Evolutionary conservation across 2,329 filamentous ascomycete genomes (phyloP).

Genomic region (Colletotrichum gigasporum): DNA sequence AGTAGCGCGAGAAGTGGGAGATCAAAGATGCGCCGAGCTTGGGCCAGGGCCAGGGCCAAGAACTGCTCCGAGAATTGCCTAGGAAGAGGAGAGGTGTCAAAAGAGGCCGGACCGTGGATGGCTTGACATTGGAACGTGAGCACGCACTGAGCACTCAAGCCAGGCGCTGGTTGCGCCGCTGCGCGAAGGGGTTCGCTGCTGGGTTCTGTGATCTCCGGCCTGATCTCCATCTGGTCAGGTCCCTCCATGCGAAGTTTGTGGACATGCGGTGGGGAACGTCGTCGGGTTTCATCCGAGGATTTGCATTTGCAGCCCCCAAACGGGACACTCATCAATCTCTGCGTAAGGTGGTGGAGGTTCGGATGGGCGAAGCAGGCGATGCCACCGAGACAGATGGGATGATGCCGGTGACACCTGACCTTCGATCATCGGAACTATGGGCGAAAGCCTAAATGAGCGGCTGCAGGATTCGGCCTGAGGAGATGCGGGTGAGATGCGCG

Average conservation of each 20-base stretch:
- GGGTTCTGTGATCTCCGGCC: constrained; percentile 18
- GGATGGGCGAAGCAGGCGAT: constrained; percentile 9
- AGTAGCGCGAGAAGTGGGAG: background rate
- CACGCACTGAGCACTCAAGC: background rate
- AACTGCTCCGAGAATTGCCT: background rate
- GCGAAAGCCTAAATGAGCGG: background rate
- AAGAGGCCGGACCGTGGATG: too few relatives aligned
- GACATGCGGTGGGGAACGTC: background rate
- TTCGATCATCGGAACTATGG: background rate
- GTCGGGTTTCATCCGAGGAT: constrained; percentile 27
- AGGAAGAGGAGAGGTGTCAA: constrained; percentile 2
- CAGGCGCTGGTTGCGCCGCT: background rate
- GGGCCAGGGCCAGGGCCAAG: constrained; percentile 10
- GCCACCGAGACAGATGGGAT: constrained; percentile 17
- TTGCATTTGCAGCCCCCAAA: constrained; percentile 13
- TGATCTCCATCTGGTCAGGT: constrained; percentile 17
- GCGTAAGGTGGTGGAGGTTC: background rate
- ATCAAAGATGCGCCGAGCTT: constrained; percentile 1
- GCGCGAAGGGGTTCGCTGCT: background rate
- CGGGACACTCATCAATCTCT: background rate
- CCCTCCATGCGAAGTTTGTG: background rate
- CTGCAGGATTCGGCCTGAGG: background rate
- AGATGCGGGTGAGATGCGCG: background rate
- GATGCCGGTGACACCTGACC: background rate
- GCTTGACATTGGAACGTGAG: background rate